A percentile compares a stretch with the other conserved stretches of the same genome.
Conservation (phyloP, 176 grass and related monocot species). For the Musa beccarii region DNA sequence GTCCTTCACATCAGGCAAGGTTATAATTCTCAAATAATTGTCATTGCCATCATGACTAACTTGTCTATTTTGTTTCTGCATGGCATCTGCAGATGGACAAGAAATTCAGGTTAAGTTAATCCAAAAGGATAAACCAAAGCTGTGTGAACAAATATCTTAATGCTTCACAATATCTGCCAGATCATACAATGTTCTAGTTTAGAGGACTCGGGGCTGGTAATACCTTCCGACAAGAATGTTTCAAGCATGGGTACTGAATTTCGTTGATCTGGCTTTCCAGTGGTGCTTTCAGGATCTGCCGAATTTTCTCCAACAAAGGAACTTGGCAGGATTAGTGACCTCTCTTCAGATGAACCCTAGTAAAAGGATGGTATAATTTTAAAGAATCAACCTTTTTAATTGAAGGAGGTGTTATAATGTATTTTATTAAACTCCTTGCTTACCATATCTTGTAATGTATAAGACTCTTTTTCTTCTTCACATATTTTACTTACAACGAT, state of each 20-base stretch:
- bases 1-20: slow-evolving; percentile 26
- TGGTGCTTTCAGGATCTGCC: not conserved
- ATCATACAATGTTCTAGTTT: slow-evolving; percentile 42
- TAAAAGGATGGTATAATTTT: not conserved
- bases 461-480: not conserved
- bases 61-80: not conserved
- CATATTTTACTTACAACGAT: not conserved
- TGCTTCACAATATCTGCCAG: slow-evolving; percentile 7
- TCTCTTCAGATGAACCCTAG: not conserved
- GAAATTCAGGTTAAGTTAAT: not conserved
- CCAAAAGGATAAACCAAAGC: not conserved
- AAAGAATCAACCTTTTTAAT: not conserved
- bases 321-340: not conserved
- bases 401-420: not conserved
- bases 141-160: slow-evolving; percentile 8
- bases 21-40: slow-evolving; percentile 6
- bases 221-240: slow-evolving; percentile 33
- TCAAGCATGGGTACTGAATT: slow-evolving; percentile 29
- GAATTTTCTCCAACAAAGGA: not conserved
- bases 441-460: not conserved
- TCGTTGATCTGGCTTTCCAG: slow-evolving; percentile 13
- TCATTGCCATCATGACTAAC: not conserved
- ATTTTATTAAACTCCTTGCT: not conserved
- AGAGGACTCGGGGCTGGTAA: slow-evolving; percentile 31
- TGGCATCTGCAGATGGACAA: slow-evolving; percentile 27